Conservation (phyloP, 331 rosid species). For the Quercus phellos region DNA sequence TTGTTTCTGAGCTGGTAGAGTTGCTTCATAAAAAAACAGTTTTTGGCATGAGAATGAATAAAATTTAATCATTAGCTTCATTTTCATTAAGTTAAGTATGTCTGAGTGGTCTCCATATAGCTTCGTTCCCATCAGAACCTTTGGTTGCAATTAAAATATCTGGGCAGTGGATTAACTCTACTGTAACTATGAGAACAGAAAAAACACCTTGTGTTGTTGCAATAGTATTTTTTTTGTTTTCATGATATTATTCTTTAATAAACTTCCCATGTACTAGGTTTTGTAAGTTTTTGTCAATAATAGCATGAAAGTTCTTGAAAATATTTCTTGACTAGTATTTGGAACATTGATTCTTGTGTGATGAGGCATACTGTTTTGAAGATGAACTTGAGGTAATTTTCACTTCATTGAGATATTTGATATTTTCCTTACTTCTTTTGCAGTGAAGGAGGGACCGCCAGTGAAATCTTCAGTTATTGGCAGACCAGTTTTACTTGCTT, state of each 20-base stretch:
- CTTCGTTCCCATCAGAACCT: not conserved
- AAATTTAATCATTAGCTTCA: not conserved
- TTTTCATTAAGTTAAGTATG: not conserved
- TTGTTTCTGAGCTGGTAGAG: conserved; percentile 6
- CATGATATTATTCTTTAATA: not conserved
- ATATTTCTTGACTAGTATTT: not conserved
- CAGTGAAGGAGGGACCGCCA: conserved; percentile 62
- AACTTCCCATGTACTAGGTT: not conserved
- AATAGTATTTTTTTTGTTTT: not conserved
- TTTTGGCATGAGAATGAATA: not conserved
- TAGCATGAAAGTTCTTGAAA: not conserved
- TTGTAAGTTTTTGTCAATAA: not conserved
- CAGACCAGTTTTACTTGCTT: conserved; percentile 82
- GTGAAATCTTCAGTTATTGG: conserved; percentile 63
- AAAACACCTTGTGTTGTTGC: not conserved
- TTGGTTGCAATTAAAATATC: conserved; percentile 4
- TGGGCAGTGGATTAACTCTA: conserved; percentile 6
- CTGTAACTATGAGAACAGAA: not conserved
- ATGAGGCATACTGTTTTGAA: conserved; percentile 22
- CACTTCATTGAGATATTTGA: conserved; percentile 15
- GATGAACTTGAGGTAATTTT: conserved; percentile 17
- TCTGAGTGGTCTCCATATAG: not conserved
- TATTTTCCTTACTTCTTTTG: conserved; percentile 26
- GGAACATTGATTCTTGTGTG: conserved; percentile 3
- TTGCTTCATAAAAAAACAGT: not conserved